Evolutionary conservation across 139 green algal genomes (phyloP).

Genomic region (Coelastrella sp.): DNA sequence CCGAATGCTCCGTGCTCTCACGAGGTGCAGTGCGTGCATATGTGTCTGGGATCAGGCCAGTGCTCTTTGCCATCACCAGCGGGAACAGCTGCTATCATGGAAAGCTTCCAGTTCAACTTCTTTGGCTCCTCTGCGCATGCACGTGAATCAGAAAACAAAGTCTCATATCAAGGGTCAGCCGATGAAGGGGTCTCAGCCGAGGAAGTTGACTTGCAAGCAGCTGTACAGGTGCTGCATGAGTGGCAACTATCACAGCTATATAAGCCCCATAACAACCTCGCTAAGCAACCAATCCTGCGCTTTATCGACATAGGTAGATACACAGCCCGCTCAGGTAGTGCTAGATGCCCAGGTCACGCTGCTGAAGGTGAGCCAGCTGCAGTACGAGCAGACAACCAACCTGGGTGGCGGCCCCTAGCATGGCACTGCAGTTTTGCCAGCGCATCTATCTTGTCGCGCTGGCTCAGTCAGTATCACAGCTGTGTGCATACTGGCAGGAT

Average conservation of each 20-base stretch:
- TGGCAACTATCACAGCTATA: not conserved
- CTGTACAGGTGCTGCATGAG: not conserved
- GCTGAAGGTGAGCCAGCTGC: constrained; percentile 6
- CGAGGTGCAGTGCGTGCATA: too few species aligned
- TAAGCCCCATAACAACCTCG: not conserved
- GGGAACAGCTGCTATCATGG: not conserved
- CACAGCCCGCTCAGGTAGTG: not conserved
- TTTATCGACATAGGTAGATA: not conserved
- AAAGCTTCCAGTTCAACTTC: constrained; percentile 43
- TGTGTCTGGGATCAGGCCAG: too few species aligned
- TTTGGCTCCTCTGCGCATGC: not conserved
- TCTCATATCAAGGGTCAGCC: not conserved
- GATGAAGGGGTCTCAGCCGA: constrained; percentile 4
- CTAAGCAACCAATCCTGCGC: not conserved
- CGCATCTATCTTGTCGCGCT: too few species aligned
- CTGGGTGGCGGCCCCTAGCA: not conserved
- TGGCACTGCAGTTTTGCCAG: not conserved
- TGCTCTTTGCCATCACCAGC: not conserved
- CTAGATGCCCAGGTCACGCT: not conserved
- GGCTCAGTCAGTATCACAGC: too few species aligned
- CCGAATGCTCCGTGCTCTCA: too few species aligned
- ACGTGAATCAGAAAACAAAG: not conserved
- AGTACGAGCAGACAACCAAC: not conserved
- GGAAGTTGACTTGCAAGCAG: not conserved
- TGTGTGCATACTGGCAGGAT: too few species aligned